Evolutionary conservation across 768 basidiomycete species (phyloP).

Genomic region (Pulveroboletus sp.): DNA sequence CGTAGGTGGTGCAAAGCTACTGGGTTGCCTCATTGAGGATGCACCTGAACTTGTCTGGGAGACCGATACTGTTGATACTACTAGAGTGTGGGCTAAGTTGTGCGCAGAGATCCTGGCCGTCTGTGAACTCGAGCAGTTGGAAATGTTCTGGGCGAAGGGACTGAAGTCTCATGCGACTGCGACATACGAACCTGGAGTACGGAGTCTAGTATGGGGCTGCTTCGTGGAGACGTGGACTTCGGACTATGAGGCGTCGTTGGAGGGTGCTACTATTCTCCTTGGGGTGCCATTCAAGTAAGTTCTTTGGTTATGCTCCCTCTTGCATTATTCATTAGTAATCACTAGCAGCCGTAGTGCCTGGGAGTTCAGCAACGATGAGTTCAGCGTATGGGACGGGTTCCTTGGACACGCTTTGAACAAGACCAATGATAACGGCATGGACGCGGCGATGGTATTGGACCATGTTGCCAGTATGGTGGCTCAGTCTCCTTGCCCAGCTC

Average conservation of each 20-base stretch:
- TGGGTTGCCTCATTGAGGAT: conserved; percentile 45
- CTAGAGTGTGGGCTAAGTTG: conserved; percentile 56
- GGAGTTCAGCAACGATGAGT: conserved; percentile 52
- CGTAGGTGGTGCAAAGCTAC: conserved; percentile 41
- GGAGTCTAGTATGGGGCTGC: conserved; percentile 51
- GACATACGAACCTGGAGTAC: conserved; percentile 38
- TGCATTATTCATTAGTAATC: conserved; percentile 4
- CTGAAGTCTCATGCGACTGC: conserved; percentile 18
- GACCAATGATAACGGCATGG: conserved; percentile 57
- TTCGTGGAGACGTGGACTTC: conserved; percentile 55
- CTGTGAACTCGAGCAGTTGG: conserved; percentile 44
- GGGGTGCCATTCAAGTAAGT: conserved; percentile 62
- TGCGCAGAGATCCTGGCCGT: conserved; percentile 51
- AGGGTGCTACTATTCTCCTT: conserved; percentile 47
- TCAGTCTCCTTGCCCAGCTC: conserved; percentile 35
- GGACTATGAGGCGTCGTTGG: conserved; percentile 45
- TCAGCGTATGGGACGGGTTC: conserved; percentile 55
- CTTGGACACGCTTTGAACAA: conserved; percentile 47
- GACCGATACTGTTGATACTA: conserved; percentile 39
- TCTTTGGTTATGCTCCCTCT: conserved; percentile 1
- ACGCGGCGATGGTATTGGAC: conserved; percentile 50
- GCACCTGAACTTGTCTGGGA: conserved; percentile 43
- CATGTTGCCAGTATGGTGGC: conserved; percentile 47
- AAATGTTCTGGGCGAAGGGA: conserved; percentile 46
- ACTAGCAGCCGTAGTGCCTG: conserved; percentile 41